Base-by-base conservation (phyloP, 2,329 filamentous ascomycete species). In the Biscogniauxia marginata region DNA sequence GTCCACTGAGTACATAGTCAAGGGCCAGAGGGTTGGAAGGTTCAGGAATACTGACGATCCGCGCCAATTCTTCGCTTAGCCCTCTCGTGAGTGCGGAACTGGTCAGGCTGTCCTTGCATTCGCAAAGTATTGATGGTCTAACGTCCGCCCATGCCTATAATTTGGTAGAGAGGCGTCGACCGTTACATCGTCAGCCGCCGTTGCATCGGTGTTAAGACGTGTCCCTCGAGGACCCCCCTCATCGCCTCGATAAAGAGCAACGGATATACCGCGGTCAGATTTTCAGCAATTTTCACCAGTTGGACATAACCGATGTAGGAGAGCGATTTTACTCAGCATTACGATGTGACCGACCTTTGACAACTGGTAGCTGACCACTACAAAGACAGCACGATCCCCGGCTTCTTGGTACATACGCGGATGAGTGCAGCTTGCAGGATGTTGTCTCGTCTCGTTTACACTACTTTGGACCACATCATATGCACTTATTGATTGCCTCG, bases 171-270 rank as follows among this genome's bases (percentile, higher is more conserved):
- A 60, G 62, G 57, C 59, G 61, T 60, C 59, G 57, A 55, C 56
- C 48, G 63, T 68, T 64, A 61, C 65, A 67, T 61, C 55, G 57
- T 60, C 61, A 61, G 64, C 65, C 65, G 64, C 54, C 47, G 66
- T 69, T 63, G 58, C 65, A 68, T 67, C 30, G 30, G n/a, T 39
- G 30, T 39, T 39, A 39, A 39, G 30, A 39, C 30, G 30, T 39
- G 30, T 39, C 54, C 39, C 44, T 23, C 22, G 48, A 25, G n/a
- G 7, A 25, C 18, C 21, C 46, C 22, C 21, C 20, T 9, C 46
- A 9, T 24, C 19, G n/a, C 11, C 46, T 24, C 23, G 46, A 25
- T 49, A 22, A 23, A 25, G 21, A 49, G 20, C 19, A 49, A 4
- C 46, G 22, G 46, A 23, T 18, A 46, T 39, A 39, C 30, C 30